A percentile compares a stretch with the other conserved stretches of the same genome.
These are phyloP conservation scores for Ophiobolus disseminans DNA, from an alignment of 2,329 filamentous ascomycete genomes.

Conservation along the genomic window DNA sequence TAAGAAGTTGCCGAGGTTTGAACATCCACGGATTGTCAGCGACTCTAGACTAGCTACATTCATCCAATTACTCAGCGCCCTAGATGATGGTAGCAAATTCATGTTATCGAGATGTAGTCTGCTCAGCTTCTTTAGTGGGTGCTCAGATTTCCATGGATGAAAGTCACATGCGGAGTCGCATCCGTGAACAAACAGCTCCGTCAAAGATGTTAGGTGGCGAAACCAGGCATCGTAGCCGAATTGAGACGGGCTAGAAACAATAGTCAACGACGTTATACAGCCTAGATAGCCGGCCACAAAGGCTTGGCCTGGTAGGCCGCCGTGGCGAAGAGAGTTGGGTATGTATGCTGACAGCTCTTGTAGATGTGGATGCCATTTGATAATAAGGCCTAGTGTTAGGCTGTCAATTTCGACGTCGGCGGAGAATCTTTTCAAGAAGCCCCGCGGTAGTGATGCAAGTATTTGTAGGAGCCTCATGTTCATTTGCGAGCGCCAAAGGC, in stretches of 20 bases:
- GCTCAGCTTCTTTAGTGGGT: neutral
- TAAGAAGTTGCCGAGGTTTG: neutral
- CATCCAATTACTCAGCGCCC: neutral
- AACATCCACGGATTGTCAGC: neutral
- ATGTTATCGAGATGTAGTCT: neutral
- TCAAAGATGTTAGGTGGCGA: neutral
- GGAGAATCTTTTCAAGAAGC: neutral
- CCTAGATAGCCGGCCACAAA: neutral
- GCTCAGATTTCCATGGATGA: neutral
- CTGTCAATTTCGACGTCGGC: neutral
- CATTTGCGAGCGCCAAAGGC: neutral
- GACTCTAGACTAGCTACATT: neutral
- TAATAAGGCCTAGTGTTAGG: neutral
- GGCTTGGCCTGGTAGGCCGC: neutral
- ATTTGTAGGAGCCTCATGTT: neutral
- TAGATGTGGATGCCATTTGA: neutral
- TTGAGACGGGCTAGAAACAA: neutral
- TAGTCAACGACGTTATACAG: neutral
- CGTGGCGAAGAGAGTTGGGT: too few species aligned
- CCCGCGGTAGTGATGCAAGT: neutral
- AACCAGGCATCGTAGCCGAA: conserved; percentile 1
- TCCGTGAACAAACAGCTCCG: neutral
- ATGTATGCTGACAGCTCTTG: neutral
- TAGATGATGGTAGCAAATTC: neutral
- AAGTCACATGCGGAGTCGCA: neutral